These are phyloP conservation scores for Psilocybe subaeruginosa DNA, from an alignment of 768 basidiomycete genomes.

Conservation along the genomic window DNA sequence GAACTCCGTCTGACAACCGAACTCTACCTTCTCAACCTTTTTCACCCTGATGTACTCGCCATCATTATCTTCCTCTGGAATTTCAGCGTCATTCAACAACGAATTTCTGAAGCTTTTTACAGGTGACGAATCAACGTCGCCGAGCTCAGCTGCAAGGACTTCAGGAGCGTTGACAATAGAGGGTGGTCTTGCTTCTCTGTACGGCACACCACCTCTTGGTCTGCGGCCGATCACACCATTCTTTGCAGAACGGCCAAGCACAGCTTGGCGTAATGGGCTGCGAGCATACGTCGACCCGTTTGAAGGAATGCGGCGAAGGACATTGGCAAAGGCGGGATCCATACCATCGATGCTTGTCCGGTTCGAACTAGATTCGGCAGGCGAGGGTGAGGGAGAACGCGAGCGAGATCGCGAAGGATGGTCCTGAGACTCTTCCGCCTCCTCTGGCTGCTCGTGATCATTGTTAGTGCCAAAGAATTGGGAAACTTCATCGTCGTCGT, in stretches of 20 bases:
- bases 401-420: conserved; percentile 21
- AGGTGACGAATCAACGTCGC: conserved; percentile 34
- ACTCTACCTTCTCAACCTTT: conserved; percentile 59
- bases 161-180: conserved; percentile 76
- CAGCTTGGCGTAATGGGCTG: conserved; percentile 66
- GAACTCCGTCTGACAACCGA: conserved; percentile 67
- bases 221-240: conserved; percentile 56
- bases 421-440: conserved; percentile 26
- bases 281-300: conserved; percentile 46
- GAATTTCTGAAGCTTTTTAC: conserved; percentile 36
- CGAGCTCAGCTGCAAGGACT: conserved; percentile 68
- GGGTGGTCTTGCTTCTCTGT: conserved; percentile 69
- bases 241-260: conserved; percentile 52
- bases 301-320: conserved; percentile 63
- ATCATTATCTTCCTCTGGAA: conserved; percentile 39
- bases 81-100: conserved; percentile 39
- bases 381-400: conserved; percentile 35
- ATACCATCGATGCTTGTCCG: conserved; percentile 81
- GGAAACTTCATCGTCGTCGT: conserved; percentile 41
- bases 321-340: conserved; percentile 84
- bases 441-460: conserved; percentile 28
- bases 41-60: conserved; percentile 38
- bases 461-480: conserved; percentile 34
- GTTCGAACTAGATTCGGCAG: conserved; percentile 47
- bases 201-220: conserved; percentile 66